These are phyloP conservation scores for Epichloe scottii DNA, from an alignment of 2,329 filamentous ascomycete species.

Conservation along the genomic window DNA sequence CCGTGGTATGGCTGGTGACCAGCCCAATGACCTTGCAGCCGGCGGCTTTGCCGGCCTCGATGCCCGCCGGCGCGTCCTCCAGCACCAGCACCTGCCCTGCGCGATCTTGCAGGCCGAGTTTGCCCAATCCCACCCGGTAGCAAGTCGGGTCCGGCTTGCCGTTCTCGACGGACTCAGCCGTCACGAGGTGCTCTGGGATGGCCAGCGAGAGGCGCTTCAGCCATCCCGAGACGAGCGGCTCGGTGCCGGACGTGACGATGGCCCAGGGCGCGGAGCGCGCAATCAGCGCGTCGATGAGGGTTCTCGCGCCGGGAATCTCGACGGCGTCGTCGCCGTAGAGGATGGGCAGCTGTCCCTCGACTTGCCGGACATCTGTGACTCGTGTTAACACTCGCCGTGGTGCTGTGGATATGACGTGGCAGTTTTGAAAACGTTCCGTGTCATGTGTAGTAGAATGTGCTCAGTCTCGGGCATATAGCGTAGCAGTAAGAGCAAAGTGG, in stretches of 20 bases:
- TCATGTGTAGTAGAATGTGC: not conserved
- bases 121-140: slow-evolving; percentile 55
- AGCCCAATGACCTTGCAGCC: slow-evolving; percentile 78
- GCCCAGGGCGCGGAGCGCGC: slow-evolving; percentile 59
- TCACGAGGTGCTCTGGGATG: slow-evolving; percentile 52
- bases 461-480: not conserved
- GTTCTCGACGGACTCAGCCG: slow-evolving; percentile 60
- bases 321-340: slow-evolving; percentile 65
- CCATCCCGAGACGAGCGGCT: slow-evolving; percentile 59
- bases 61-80: slow-evolving; percentile 81
- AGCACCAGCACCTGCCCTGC: slow-evolving; percentile 56
- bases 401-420: not conserved
- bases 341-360: slow-evolving; percentile 68
- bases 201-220: slow-evolving; percentile 53
- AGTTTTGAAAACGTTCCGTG: not conserved
- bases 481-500: not conserved
- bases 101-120: slow-evolving; percentile 39
- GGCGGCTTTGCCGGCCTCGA: slow-evolving; percentile 70
- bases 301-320: slow-evolving; percentile 74
- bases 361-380: slow-evolving; percentile 56
- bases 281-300: slow-evolving; percentile 56
- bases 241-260: slow-evolving; percentile 68
- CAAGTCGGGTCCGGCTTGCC: slow-evolving; percentile 70
- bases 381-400: not conserved
- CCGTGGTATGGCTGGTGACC: slow-evolving; percentile 67